Conservation (phyloP, 2,329 filamentous ascomycete genomes). For the Aspergillus neoniger region DNA sequence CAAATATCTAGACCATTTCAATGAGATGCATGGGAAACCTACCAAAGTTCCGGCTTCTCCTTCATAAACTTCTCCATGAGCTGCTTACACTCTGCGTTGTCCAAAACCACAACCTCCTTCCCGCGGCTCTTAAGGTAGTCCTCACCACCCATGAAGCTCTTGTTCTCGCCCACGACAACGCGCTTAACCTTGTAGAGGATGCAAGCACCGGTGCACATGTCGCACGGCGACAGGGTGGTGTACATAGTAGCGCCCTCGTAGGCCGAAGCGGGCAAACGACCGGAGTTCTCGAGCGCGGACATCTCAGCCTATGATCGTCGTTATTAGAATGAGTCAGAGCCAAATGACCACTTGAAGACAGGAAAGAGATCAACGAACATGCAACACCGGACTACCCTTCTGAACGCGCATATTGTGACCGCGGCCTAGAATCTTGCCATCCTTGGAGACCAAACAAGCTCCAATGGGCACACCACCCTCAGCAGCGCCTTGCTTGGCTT, state of each 20-base stretch:
- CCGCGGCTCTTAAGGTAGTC: slow-evolving; percentile 67
- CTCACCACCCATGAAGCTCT: slow-evolving; percentile 73
- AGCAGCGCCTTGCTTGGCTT: slow-evolving; percentile 56
- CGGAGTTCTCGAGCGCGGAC: slow-evolving; percentile 72
- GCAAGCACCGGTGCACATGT: slow-evolving; percentile 80
- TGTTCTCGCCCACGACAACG: slow-evolving; percentile 77
- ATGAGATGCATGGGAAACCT: slow-evolving; percentile 28
- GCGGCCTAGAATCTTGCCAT: slow-evolving; percentile 69
- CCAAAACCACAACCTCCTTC: slow-evolving; percentile 71
- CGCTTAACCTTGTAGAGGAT: slow-evolving; percentile 72
- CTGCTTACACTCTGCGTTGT: slow-evolving; percentile 64
- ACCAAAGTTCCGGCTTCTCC: slow-evolving; percentile 73
- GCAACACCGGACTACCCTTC: slow-evolving; percentile 68
- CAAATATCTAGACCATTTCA: not conserved
- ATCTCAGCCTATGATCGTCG: slow-evolving; percentile 65
- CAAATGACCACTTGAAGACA: not conserved
- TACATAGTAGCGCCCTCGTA: slow-evolving; percentile 80
- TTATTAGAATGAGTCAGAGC: no score
- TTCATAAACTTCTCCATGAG: slow-evolving; percentile 73
- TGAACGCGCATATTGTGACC: slow-evolving; percentile 78
- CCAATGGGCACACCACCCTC: slow-evolving; percentile 63
- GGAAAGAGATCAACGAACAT: slow-evolving; percentile 53
- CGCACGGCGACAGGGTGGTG: slow-evolving; percentile 76
- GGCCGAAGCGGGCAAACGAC: slow-evolving; percentile 67
- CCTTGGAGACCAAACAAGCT: slow-evolving; percentile 64